These are phyloP conservation scores for Talaromyces rugulosus DNA, from an alignment of 2,329 filamentous ascomycete species.

Conservation along the genomic window DNA sequence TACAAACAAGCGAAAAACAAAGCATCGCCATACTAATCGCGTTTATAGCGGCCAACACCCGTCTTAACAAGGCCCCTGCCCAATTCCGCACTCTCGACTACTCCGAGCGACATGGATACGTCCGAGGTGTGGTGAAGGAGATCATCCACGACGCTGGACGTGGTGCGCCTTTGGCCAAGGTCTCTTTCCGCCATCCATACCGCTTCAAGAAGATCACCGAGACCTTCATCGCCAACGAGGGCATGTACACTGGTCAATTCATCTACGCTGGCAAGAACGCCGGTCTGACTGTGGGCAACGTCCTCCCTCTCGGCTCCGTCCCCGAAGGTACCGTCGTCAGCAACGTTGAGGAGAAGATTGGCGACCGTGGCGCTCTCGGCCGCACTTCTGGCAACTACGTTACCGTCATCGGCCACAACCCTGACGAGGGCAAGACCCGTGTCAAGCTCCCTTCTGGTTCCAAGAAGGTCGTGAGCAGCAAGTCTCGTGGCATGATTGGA, in stretches of 20 bases:
- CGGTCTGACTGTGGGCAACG: slow-evolving; percentile 91
- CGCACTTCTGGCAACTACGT: slow-evolving; percentile 99
- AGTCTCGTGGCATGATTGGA: slow-evolving; percentile 95
- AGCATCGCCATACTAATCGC: slow-evolving; percentile 30
- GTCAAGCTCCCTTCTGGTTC: slow-evolving; percentile 98
- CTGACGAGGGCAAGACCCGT: slow-evolving; percentile 98
- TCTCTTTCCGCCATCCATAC: slow-evolving; percentile 97
- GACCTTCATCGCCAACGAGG: slow-evolving; percentile 99
- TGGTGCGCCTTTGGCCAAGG: slow-evolving; percentile 95
- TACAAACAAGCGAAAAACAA: slow-evolving; percentile 3
- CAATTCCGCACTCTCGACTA: slow-evolving; percentile 97
- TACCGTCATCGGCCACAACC: slow-evolving; percentile 96
- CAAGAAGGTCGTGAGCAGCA: slow-evolving; percentile 97
- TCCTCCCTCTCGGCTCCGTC: slow-evolving; percentile 89
- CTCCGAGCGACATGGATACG: slow-evolving; percentile 94
- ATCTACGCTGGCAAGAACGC: slow-evolving; percentile 99
- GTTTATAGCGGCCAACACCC: slow-evolving; percentile 67
- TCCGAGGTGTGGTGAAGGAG: slow-evolving; percentile 95
- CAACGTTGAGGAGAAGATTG: slow-evolving; percentile 98
- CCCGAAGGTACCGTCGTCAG: slow-evolving; percentile 98
- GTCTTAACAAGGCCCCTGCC: slow-evolving; percentile 90
- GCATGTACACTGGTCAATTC: slow-evolving; percentile 99
- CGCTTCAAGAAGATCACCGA: slow-evolving; percentile 95
- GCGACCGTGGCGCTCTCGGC: slow-evolving; percentile 93
- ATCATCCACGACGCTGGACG: slow-evolving; percentile 99